These are phyloP conservation scores for Peronospora tabacina DNA, from an alignment of 352 stramenopile genomes.

Conservation along the genomic window DNA sequence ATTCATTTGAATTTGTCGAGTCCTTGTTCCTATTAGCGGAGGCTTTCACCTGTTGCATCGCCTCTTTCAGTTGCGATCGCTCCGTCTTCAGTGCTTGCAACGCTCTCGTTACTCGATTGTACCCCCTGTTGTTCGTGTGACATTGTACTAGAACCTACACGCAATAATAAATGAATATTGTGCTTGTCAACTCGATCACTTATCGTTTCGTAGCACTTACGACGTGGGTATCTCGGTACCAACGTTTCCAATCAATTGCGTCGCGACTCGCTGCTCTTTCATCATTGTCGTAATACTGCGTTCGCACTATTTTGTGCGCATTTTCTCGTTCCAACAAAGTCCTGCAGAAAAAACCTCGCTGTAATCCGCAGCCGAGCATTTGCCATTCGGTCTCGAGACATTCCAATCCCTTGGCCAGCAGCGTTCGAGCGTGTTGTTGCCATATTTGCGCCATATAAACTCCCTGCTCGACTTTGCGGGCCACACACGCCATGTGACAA, in stretches of 20 bases:
- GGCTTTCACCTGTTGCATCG: constrained; percentile 40
- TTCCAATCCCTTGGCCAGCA: constrained; percentile 23
- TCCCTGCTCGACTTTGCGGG: constrained; percentile 24
- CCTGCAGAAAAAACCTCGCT: constrained; percentile 29
- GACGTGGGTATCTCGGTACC: constrained; percentile 46
- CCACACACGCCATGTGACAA: constrained; percentile 40
- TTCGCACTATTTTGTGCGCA: neutral
- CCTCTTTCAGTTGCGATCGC: constrained; percentile 38
- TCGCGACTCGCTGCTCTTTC: constrained; percentile 1
- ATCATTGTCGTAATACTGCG: neutral
- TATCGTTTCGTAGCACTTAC: constrained; percentile 15
- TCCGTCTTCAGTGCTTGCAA: constrained; percentile 44
- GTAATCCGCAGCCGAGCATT: constrained; percentile 21
- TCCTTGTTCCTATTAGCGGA: constrained; percentile 45
- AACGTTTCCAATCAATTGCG: constrained; percentile 41
- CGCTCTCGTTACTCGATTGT: constrained; percentile 32
- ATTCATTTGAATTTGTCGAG: constrained; percentile 53
- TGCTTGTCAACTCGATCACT: neutral
- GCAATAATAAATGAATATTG: too few species aligned
- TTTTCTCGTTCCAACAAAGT: constrained; percentile 19
- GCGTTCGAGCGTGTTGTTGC: constrained; percentile 24
- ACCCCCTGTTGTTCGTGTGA: constrained; percentile 23
- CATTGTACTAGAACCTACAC: too few species aligned
- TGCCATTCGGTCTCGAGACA: constrained; percentile 13
- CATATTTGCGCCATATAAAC: constrained; percentile 36